A percentile compares a stretch with the other conserved stretches of the same genome.
Evolutionary conservation across 371 early-diverging fungal species (phyloP).

Genomic region (Actinomortierella ambigua): DNA sequence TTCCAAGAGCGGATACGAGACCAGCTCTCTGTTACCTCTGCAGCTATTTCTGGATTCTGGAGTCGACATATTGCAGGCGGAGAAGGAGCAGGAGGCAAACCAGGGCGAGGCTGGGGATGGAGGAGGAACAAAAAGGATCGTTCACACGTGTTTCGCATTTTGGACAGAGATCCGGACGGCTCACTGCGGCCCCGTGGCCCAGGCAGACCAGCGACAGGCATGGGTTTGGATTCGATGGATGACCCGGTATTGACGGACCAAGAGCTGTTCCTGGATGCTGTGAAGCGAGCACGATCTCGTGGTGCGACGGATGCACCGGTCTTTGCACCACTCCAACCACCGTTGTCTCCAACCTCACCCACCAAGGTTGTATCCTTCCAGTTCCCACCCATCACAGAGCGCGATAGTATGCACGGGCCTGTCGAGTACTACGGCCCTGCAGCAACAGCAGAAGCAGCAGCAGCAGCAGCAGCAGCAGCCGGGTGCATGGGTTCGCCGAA

Average conservation of each 20-base stretch:
- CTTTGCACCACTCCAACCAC: constrained; percentile 32
- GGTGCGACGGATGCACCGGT: constrained; percentile 21
- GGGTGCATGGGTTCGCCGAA: neutral
- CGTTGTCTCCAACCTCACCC: constrained; percentile 17
- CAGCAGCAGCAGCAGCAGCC: constrained; percentile 6
- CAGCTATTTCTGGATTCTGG: constrained; percentile 13
- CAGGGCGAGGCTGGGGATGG: too few relatives aligned
- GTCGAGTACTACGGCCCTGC: too few relatives aligned
- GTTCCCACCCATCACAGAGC: too few relatives aligned
- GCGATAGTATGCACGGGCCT: too few relatives aligned
- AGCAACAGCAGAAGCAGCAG: constrained; percentile 8
- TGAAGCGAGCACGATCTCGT: constrained; percentile 37
- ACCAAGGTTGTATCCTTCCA: neutral
- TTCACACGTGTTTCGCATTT: too few relatives aligned
- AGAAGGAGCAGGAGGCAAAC: too few relatives aligned
- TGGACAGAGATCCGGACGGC: too few relatives aligned
- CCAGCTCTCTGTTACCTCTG: constrained; percentile 12
- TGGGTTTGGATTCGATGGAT: neutral
- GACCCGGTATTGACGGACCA: constrained; percentile 21
- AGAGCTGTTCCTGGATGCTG: constrained; percentile 42
- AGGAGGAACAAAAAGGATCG: too few relatives aligned
- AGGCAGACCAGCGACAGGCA: neutral
- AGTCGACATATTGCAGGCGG: neutral
- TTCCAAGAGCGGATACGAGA: constrained; percentile 24
- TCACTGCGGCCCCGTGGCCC: too few relatives aligned